Base-by-base conservation (phyloP, 2,329 filamentous ascomycete species). In the Aspergillus ruber region DNA sequence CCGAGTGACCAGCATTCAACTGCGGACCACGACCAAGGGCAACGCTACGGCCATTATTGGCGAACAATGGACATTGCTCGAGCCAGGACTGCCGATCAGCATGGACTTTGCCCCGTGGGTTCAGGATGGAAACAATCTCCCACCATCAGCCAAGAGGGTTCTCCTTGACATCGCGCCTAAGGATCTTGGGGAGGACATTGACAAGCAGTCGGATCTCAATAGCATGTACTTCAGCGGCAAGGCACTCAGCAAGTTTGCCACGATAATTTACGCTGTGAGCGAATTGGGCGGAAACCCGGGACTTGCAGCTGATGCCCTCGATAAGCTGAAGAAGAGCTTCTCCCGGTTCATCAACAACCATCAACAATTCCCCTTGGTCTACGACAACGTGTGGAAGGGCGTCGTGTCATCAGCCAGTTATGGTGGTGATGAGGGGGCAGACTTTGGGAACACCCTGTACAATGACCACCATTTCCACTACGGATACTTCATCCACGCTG, bases 161-260 rank as follows among this genome's bases (percentile, higher is more conserved):
- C 85, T 94, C 47, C 70, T 73, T 32, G 72, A 77, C 1, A 74
- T 83, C 7, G 86, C 88, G 1, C 74, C 77, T n/a, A 78, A 75
- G 17, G 93, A 98, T 65, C 72, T 95, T 1, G 78, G 80, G 1
- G 84, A 93, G 67, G 78, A 90, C 62, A 88, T 96, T 67, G 67
- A 74, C n/a, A 72, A 73, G 0, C 84, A 93, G 60, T 82, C 82
- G 4, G 81, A 93, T 53, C 73, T 88, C 32, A 80, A 91, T 63
- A 95, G 89, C 33, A 90, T 95, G 82, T 97, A 97, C 68, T 96
- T 85, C 67, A 87, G 86, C 56, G 93, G 93, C 57, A 97, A 91
- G 75, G 85, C 82, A 1, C 70, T 93, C 15, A 85, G 83, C 52
- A 91, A 91, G 63, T 90, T 89, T 65, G 87, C 85, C 1, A 74